Percentiles rank a stretch among this genome's conserved stretches.
Evolutionary conservation across 2,329 filamentous ascomycete species (phyloP).

Genomic region (Claviceps africana): DNA sequence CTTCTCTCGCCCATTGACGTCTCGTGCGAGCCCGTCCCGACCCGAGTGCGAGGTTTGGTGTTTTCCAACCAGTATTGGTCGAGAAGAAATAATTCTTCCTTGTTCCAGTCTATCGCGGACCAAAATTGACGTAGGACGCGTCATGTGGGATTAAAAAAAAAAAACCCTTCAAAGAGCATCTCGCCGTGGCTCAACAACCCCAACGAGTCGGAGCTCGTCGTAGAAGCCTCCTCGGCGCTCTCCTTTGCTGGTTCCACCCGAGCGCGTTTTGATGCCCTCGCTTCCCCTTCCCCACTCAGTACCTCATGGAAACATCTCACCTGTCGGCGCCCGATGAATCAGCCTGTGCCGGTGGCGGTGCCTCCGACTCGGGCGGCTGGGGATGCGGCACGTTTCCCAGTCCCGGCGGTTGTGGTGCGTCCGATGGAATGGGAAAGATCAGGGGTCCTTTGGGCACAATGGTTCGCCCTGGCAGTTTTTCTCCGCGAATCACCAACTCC

Average conservation of each 20-base stretch:
- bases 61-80: not conserved
- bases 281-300: not conserved
- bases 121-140: not conserved
- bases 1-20: not conserved
- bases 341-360: conserved; percentile 19
- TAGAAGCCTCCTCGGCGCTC: not conserved
- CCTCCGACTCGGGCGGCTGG: conserved; percentile 17
- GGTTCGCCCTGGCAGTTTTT: conserved; percentile 57
- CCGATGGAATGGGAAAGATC: conserved; percentile 23
- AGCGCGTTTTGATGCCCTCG: not conserved
- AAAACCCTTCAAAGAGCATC: too few relatives aligned
- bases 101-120: too few relatives aligned
- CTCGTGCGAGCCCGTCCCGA: not conserved
- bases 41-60: not conserved
- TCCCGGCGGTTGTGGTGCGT: conserved; percentile 21
- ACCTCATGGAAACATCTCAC: conserved; percentile 5
- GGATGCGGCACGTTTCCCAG: conserved; percentile 21
- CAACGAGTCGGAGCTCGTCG: too few relatives aligned
- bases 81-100: not conserved
- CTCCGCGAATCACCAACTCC: conserved; percentile 74
- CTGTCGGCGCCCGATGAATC: conserved; percentile 13
- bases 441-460: conserved; percentile 39
- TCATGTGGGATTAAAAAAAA: not conserved
- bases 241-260: not conserved
- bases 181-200: too few relatives aligned